Evolutionary conservation across 176 grass and related monocot species (phyloP), one percentile per base, ranked within the genome.

Genomic region (Rhipidocladum racemiflorum): DNA sequence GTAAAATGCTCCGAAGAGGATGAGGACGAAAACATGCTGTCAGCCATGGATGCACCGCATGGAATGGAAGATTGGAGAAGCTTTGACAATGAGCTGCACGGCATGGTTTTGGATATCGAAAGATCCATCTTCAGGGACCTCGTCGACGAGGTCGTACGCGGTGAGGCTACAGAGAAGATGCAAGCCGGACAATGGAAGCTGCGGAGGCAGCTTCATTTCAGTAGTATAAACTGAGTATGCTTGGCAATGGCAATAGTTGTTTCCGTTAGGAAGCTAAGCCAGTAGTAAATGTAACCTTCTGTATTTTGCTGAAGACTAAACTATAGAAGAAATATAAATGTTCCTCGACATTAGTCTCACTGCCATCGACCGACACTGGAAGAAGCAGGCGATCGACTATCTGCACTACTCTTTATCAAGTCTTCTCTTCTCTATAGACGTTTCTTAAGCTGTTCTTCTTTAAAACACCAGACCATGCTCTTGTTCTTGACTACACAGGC

Each of bases 41-140:
- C 75, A 21, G 50, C 53, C 24, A 79, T 88, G 78, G 72, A 90
- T 74, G 23, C 81, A 75, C 34, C 94, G 53, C 45, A 53, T 72
- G 88, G 84, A 35, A 85, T 70, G 21, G 79, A 91, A 87, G 92
- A 88, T 14, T 90, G 92, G 87, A 68, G 73, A 63, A 84, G 90
- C 62, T 85, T 84, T 35, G 83, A 83, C 15, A 80, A 40, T 24
- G 89, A 85, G 75, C 38, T 83, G 7, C 30, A 88, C 65, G 87
- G 68, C 13, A 64, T 90, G 80, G 87, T 65, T 62, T 81, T 85
- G 79, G 87, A 99, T n/a, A 93, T 99, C 3, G 96, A 95, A 59
- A 91, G 87, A 68, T 87, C 63, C 60, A 89, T 99, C 43, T 95
- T 91, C 68, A 91, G 82, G 80, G 92, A 90, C 68, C 88, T 99